These are phyloP conservation scores for Pleurotus eryngii DNA, from an alignment of 768 basidiomycete species.

Conservation along the genomic window DNA sequence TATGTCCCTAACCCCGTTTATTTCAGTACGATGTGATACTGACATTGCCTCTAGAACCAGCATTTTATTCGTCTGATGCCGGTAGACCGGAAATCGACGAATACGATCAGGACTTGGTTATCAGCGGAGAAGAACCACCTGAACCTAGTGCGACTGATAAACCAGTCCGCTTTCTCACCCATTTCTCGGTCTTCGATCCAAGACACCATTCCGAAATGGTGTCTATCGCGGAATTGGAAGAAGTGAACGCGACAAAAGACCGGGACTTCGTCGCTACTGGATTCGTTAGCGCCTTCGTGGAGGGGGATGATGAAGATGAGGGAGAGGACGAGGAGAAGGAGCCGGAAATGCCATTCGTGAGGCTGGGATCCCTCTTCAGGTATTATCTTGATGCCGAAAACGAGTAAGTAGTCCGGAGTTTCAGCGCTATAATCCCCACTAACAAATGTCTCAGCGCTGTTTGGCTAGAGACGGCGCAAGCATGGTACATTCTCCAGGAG, in stretches of 20 bases:
- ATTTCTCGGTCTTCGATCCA: conserved; percentile 62
- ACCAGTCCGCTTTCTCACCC: conserved; percentile 53
- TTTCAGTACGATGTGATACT: no score
- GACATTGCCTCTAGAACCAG: no score
- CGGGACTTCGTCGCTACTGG: conserved; percentile 55
- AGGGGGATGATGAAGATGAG: conserved; percentile 56
- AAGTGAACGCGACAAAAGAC: conserved; percentile 32
- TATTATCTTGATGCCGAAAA: conserved; percentile 45
- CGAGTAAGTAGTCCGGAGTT: conserved; percentile 39
- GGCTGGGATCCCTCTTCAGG: conserved; percentile 44
- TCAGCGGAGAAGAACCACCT: conserved; percentile 39
- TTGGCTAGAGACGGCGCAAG: conserved; percentile 60
- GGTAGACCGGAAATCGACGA: no score
- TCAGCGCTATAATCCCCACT: no score
- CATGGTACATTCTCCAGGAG: conserved; percentile 56
- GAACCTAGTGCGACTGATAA: conserved; percentile 36
- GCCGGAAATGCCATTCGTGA: conserved; percentile 37
- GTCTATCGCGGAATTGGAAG: conserved; percentile 43
- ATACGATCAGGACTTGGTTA: conserved; percentile 19
- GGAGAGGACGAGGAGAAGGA: conserved; percentile 51
- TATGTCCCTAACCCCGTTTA: no score
- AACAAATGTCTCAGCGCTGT: conserved; percentile 42
- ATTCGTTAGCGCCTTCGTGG: conserved; percentile 38
- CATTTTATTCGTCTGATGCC: no score
- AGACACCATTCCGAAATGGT: conserved; percentile 42